Conservation (phyloP, 148 eudicot genomes). For the Persicaria tinctoria region DNA sequence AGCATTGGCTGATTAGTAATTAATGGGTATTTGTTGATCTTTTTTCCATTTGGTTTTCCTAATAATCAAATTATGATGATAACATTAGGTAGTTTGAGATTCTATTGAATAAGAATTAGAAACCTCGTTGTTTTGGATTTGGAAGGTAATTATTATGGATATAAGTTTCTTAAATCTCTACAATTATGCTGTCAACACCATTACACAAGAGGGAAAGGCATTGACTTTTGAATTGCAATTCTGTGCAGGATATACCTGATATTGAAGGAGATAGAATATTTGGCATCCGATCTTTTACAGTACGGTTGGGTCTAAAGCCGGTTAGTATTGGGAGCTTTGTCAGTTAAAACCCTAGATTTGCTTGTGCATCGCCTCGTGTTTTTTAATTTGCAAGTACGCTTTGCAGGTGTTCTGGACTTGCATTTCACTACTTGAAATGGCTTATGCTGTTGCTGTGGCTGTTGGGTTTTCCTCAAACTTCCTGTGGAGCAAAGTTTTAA, state of each 20-base stretch:
- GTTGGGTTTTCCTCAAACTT: slow-evolving; percentile 73
- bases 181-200: too few relatives aligned
- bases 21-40: too few relatives aligned
- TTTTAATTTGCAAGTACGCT: background rate
- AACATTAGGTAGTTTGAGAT: too few relatives aligned
- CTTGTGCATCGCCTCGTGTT: slow-evolving; percentile 7
- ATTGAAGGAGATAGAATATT: slow-evolving; percentile 91
- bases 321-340: slow-evolving; percentile 31
- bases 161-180: too few relatives aligned
- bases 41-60: too few relatives aligned
- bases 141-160: too few relatives aligned
- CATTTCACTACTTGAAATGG: slow-evolving; percentile 78
- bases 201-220: too few relatives aligned
- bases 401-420: slow-evolving; percentile 96
- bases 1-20: too few relatives aligned
- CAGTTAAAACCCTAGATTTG: slow-evolving; percentile 6
- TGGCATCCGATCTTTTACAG: slow-evolving; percentile 90
- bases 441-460: slow-evolving; percentile 78
- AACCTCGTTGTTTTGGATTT: too few relatives aligned
- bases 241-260: slow-evolving; percentile 89
- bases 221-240: background rate
- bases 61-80: too few relatives aligned
- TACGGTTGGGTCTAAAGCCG: slow-evolving; percentile 85
- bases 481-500: slow-evolving; percentile 75
- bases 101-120: too few relatives aligned